Percentiles rank a stretch among this genome's conserved stretches.
Evolutionary conservation across 352 stramenopile species (phyloP).

Genomic region (Phytophthora citrophthora): DNA sequence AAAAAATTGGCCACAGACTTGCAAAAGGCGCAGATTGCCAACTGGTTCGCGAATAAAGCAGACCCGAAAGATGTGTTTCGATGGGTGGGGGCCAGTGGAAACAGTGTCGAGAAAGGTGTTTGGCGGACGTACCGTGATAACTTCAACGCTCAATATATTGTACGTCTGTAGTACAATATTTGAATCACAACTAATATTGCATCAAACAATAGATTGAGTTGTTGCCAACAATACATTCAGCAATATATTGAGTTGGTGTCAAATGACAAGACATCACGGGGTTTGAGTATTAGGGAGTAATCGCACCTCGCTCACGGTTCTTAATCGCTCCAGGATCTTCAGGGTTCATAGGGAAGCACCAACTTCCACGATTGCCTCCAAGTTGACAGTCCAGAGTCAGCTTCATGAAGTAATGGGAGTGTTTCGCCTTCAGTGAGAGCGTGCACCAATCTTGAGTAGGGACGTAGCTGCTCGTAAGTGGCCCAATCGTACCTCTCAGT

Average conservation of each 20-base stretch:
- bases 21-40: slow-evolving; percentile 6
- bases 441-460: slow-evolving; percentile 20
- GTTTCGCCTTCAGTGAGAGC: slow-evolving; percentile 17
- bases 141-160: neutral
- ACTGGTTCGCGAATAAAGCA: slow-evolving; percentile 3
- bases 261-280: too few species aligned
- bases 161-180: neutral
- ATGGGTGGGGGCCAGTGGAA: neutral
- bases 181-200: too few species aligned
- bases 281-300: too few species aligned
- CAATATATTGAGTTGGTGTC: too few species aligned
- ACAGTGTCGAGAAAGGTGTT: neutral
- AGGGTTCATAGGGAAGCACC: slow-evolving; percentile 26
- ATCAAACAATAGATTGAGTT: too few species aligned
- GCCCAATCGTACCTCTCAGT: slow-evolving; percentile 9
- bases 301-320: neutral
- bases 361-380: slow-evolving; percentile 13
- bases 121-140: neutral
- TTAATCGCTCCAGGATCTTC: slow-evolving; percentile 22
- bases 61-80: neutral
- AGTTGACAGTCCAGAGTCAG: slow-evolving; percentile 24
- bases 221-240: too few species aligned
- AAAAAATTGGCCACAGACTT: slow-evolving; percentile 1
- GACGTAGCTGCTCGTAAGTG: slow-evolving; percentile 14
- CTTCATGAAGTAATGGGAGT: slow-evolving; percentile 29